Evolutionary conservation across 1,284 basidiomycete genomes (phyloP), one percentile per base, ranked within the genome.

Genomic region (Heliocybe sulcata): DNA sequence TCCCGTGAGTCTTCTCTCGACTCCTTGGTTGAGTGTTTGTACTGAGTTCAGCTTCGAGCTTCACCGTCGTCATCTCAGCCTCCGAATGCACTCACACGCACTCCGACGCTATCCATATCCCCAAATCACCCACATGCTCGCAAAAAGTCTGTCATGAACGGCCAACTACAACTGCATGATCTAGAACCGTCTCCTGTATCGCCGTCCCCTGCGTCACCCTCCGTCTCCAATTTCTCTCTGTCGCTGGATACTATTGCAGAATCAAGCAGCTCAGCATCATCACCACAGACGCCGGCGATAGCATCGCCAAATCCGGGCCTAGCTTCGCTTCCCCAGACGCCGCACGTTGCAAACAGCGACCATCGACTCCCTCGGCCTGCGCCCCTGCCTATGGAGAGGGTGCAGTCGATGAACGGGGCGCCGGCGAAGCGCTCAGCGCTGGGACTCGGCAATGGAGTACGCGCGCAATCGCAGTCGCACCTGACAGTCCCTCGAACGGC

Each of bases 91-190:
- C 65, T 83, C 23, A 67, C 77, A 16, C 77, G 82, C 22, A 76
- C 79, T 3, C 73, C 80, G 47, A 64, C 77, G 12, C 73, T 84
- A 25, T 71, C 76, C 11, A 68, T 86, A 0, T 75, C 81, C 1
- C 70, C 79, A 1, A 76, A 81, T 38, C 89, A 91, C 62, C 88
- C 89, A 0, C 88, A 91, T 60, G 88, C 85, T 0, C 81, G 89
- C 38, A 91, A 91, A 65, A 74, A 81, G 25, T 90, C 86, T 16
- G 67, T 88, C 2, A 56, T 82, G 14, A 85, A 87, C 59, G 79
- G 77, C 1, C 76, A 80, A 48, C 63, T 77, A 3, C 72, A 77
- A 35, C 59, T 77, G 12, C 70, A 68, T 48, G 56, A 68, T 12
- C 59, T 65, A 23, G 64, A 69, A 16, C 65, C 72, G 26, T 59